Base-by-base conservation (phyloP, 306 rosid genomes). In the Trifolium repens region DNA sequence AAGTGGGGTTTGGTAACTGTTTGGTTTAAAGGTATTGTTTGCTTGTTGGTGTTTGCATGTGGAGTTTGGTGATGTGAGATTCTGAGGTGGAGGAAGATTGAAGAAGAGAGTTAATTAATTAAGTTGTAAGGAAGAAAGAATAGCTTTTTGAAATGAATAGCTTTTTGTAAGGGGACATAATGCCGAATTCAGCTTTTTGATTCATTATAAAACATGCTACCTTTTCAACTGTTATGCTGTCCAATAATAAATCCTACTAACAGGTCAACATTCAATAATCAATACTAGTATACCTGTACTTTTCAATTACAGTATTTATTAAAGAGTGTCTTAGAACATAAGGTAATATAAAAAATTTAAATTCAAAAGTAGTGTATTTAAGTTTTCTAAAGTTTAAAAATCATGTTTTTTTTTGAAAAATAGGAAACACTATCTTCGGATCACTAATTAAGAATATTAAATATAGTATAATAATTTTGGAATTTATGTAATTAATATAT, bases 181-280 rank as follows among this genome's bases (percentile, higher is more conserved):
- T 61, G 55, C 55, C 64, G 19, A 12, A 7, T 43, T 40, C 68
- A 74, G 60, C 80, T 72, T 84, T 84, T 53, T 30, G 1, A 11
- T 74, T 83, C 83, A 74, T 74, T 79, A 83, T 53, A 78, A 74
- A 14, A 46, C 58, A 35, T 35, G 39, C 77, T 0, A 9, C 76
- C 77, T 54, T 83, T 78, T 55, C 80, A 79, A 74, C 80, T 82
- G 73, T 54, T 74, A 73, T 55, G 81, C 85, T 81, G 81, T 37
- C 81, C 78, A 63, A 70, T 80, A 63, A 66, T 76, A 54, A 62
- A 74, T 70, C 35, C 34, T 7, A 44, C 12, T 49, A 2, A 64
- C 40, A 8, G 15, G 15, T 66, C 30, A 9, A 6, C 39, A 10
- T 16, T 50, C 22, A 15, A 50, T 50, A 50, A 10, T 63, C 5